Percentiles rank a stretch among this genome's conserved stretches.
Evolutionary conservation across 108 stramenopile genomes (phyloP).

Genomic region (Stephanodiscus minutulus): DNA sequence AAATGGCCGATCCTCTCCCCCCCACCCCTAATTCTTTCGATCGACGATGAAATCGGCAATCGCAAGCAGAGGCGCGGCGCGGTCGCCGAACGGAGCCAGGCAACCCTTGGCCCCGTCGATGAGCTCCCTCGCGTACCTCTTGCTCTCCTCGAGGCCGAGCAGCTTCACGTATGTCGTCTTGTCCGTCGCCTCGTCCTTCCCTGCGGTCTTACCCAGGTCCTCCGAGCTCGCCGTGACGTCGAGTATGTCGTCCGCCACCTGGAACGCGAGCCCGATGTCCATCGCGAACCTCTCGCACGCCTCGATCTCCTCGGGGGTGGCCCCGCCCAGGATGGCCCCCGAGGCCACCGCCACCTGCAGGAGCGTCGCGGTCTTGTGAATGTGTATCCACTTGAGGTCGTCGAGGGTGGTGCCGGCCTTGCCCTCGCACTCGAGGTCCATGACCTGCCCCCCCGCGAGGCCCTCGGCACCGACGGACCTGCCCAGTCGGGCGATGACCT

Average conservation of each 20-base stretch:
- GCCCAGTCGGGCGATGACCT: slow-evolving; percentile 88
- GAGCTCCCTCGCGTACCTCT: slow-evolving; percentile 84
- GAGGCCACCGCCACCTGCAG: slow-evolving; percentile 89
- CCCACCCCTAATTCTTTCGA: slow-evolving; percentile 76
- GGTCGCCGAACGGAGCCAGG: slow-evolving; percentile 87
- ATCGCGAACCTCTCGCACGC: slow-evolving; percentile 90
- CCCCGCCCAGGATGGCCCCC: slow-evolving; percentile 93
- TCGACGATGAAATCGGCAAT: slow-evolving; percentile 94
- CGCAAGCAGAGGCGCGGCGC: slow-evolving; percentile 82
- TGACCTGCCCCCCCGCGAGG: slow-evolving; percentile 93
- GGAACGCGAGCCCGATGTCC: slow-evolving; percentile 95
- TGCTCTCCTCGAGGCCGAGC: slow-evolving; percentile 90
- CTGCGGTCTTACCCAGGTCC: slow-evolving; percentile 95
- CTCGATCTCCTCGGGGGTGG: slow-evolving; percentile 84
- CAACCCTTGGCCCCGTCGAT: slow-evolving; percentile 86
- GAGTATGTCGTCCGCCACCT: slow-evolving; percentile 97
- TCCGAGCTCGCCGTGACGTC: slow-evolving; percentile 94
- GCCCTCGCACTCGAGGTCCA: slow-evolving; percentile 95
- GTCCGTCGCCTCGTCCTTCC: slow-evolving; percentile 89
- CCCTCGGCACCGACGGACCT: slow-evolving; percentile 91
- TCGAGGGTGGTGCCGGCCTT: slow-evolving; percentile 87
- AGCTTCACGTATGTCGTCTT: slow-evolving; percentile 96
- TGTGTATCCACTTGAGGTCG: slow-evolving; percentile 95
- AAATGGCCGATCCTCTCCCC: background rate
- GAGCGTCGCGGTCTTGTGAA: slow-evolving; percentile 95